A percentile compares a stretch with the other conserved stretches of the same genome.
phyloP scores from a whole-genome alignment of 2,329 filamentous ascomycete genomes.

The Sporothrix brunneoviolacea region DNA sequence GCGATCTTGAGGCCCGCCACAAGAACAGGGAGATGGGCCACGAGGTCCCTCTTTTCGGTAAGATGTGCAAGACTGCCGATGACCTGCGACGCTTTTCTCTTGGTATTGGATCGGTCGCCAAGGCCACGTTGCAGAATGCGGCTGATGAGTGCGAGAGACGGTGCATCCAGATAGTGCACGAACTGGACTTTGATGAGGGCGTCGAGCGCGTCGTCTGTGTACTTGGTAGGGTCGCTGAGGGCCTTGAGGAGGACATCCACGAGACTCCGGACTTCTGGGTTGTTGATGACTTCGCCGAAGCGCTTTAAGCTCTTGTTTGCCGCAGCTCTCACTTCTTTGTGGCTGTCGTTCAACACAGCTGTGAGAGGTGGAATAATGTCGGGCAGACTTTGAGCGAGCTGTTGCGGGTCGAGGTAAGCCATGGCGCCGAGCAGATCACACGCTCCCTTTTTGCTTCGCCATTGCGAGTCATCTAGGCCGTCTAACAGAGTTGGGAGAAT shows the following conservation, averaged over 20 bases:
- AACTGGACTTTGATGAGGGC: constrained; percentile 97
- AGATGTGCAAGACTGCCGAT: constrained; percentile 96
- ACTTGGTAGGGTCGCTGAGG: constrained; percentile 92
- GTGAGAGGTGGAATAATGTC: constrained; percentile 97
- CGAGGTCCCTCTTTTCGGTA: constrained; percentile 90
- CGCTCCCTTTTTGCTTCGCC: constrained; percentile 97
- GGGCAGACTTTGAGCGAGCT: constrained; percentile 83
- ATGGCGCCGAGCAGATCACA: constrained; percentile 96
- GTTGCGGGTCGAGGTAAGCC: constrained; percentile 95
- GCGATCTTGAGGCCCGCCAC: constrained; percentile 85
- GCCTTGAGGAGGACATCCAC: constrained; percentile 91
- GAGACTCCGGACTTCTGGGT: constrained; percentile 90
- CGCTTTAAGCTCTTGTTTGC: constrained; percentile 95
- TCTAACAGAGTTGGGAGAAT: constrained; percentile 87
- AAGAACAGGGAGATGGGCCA: constrained; percentile 83
- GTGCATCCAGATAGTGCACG: constrained; percentile 95
- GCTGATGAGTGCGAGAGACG: constrained; percentile 88
- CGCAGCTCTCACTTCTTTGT: constrained; percentile 89
- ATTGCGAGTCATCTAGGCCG: constrained; percentile 89
- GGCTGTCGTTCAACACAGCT: constrained; percentile 89
- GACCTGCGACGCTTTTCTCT: constrained; percentile 93
- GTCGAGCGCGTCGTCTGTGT: constrained; percentile 92
- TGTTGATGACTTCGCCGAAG: constrained; percentile 97
- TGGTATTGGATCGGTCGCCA: constrained; percentile 85
- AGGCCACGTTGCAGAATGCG: constrained; percentile 92